Evolutionary conservation across 257 asterid species (phyloP).

Genomic region (Solanum chiquidenum): DNA sequence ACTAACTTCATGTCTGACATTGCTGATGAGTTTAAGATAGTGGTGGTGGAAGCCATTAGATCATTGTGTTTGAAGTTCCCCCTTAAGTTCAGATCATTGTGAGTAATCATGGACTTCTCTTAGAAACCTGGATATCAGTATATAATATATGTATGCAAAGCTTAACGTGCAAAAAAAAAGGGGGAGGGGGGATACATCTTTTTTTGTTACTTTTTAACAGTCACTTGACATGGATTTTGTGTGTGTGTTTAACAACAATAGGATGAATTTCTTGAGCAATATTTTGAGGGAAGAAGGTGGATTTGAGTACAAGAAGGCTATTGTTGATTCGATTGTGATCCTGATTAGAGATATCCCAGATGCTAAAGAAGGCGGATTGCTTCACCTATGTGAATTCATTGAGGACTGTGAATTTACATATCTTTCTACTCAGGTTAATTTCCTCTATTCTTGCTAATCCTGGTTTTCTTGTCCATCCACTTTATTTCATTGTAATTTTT

Average conservation of each 20-base stretch:
- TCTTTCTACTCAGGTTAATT: slow-evolving; percentile 86
- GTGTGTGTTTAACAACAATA: slow-evolving; percentile 4
- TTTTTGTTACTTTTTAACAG: background rate
- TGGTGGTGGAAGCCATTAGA: slow-evolving; percentile 91
- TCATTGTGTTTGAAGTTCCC: slow-evolving; percentile 93
- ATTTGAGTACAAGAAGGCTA: slow-evolving; percentile 89
- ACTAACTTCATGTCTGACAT: slow-evolving; percentile 94
- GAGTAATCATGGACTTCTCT: slow-evolving; percentile 25
- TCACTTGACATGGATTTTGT: background rate
- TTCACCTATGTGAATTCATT: slow-evolving; percentile 90
- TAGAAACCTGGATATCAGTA: background rate
- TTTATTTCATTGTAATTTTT: background rate
- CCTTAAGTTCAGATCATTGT: slow-evolving; percentile 88
- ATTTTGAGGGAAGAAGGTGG: slow-evolving; percentile 98
- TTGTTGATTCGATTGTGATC: slow-evolving; percentile 90
- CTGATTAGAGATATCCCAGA: slow-evolving; percentile 92
- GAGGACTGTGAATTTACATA: slow-evolving; percentile 97
- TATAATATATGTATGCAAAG: slow-evolving; percentile 1
- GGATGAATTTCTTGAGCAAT: slow-evolving; percentile 94
- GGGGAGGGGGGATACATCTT: background rate
- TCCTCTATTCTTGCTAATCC: background rate
- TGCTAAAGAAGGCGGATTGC: slow-evolving; percentile 90
- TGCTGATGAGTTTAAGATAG: slow-evolving; percentile 96
- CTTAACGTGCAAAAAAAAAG: background rate
- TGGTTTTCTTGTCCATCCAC: background rate